Conservation (phyloP, 768 basidiomycete genomes). For the Chlorophyllum brunneum region DNA sequence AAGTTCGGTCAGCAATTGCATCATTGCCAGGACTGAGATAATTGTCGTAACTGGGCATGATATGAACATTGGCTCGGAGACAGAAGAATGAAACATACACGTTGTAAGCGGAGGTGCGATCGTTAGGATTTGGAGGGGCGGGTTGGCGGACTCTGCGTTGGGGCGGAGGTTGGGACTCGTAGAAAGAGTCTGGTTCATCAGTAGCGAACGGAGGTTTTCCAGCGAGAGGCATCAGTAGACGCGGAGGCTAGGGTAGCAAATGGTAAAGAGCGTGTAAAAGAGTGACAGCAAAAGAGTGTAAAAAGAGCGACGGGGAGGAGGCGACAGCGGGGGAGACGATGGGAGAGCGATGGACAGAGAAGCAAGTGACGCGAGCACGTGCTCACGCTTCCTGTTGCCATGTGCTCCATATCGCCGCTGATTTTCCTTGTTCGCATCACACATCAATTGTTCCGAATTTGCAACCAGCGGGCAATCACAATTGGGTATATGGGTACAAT, state of each 20-base stretch:
- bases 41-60: slow-evolving; percentile 54
- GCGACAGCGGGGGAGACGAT: not conserved
- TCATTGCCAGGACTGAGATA: slow-evolving; percentile 38
- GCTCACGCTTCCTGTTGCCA: not conserved
- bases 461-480: too few species aligned
- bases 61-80: not conserved
- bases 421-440: too few species aligned
- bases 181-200: slow-evolving; percentile 62
- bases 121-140: slow-evolving; percentile 45
- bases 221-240: slow-evolving; percentile 42
- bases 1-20: slow-evolving; percentile 17
- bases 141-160: slow-evolving; percentile 41
- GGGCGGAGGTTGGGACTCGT: slow-evolving; percentile 38
- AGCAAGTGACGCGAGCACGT: slow-evolving; percentile 1
- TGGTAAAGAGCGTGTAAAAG: slow-evolving; percentile 6
- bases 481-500: too few species aligned
- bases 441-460: too few species aligned
- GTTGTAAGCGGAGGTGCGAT: slow-evolving; percentile 59
- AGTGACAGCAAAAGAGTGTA: slow-evolving; percentile 10
- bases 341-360: not conserved
- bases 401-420: not conserved
- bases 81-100: slow-evolving; percentile 44
- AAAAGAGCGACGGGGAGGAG: not conserved
- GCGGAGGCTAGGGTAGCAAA: slow-evolving; percentile 9
- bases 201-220: slow-evolving; percentile 66